phyloP scores from a whole-genome alignment of 345 rosid genomes.

The Populus alba region DNA sequence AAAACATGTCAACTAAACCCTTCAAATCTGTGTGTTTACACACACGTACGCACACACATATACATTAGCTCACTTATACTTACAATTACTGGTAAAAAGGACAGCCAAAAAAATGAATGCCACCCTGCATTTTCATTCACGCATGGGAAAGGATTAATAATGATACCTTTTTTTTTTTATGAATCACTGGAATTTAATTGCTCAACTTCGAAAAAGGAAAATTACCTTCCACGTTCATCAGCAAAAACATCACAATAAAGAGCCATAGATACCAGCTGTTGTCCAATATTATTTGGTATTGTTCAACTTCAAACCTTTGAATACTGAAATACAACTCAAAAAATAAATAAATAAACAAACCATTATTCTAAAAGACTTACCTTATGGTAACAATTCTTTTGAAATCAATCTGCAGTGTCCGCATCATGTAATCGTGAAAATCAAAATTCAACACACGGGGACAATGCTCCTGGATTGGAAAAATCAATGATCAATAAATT shows the following conservation, averaged over 20 bases:
- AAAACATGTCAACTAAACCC: not conserved
- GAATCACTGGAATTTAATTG: not conserved
- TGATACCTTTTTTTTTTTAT: not conserved
- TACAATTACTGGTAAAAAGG: conserved; percentile 76
- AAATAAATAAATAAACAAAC: not conserved
- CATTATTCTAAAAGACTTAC: conserved; percentile 26
- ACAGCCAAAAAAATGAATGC: conserved; percentile 82
- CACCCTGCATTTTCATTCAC: conserved; percentile 52
- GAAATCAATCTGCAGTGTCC: conserved; percentile 62
- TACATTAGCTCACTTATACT: conserved; percentile 26
- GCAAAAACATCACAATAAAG: conserved; percentile 70
- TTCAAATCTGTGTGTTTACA: not conserved
- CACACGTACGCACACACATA: no score
- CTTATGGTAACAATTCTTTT: conserved; percentile 72
- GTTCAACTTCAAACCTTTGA: not conserved
- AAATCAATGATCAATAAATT: not conserved
- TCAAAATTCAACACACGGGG: conserved; percentile 31
- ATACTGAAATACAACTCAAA: no score
- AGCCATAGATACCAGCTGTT: conserved; percentile 87
- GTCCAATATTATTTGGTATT: conserved; percentile 5
- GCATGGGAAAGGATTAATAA: not conserved
- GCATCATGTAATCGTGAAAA: conserved; percentile 67
- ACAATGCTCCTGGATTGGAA: conserved; percentile 44
- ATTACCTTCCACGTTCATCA: conserved; percentile 68
- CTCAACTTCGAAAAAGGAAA: not conserved